Evolutionary conservation across 2,329 filamentous ascomycete genomes (phyloP).

Genomic region (Aspergillus flavus): DNA sequence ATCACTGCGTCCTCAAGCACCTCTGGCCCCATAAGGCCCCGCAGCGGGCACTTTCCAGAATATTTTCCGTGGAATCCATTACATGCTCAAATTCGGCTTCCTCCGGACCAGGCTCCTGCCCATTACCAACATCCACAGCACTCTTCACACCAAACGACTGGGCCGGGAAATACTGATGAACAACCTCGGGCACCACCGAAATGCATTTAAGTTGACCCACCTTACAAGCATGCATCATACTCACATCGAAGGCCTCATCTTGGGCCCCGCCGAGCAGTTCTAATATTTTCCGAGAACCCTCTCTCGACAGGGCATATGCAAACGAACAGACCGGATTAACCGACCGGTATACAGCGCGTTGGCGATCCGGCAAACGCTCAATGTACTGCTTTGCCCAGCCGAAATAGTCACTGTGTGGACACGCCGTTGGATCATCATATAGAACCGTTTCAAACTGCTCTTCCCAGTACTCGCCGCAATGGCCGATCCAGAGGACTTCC

Average conservation of each 20-base stretch:
- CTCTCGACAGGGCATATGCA: slow-evolving; percentile 42
- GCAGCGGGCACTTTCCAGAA: slow-evolving; percentile 39
- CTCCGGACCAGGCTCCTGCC: slow-evolving; percentile 19
- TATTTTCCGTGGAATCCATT: slow-evolving; percentile 39
- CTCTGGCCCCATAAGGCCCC: slow-evolving; percentile 31
- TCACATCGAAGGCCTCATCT: slow-evolving; percentile 41
- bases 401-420: slow-evolving; percentile 21
- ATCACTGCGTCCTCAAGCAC: slow-evolving; percentile 18
- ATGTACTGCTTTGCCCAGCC: slow-evolving; percentile 18
- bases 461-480: slow-evolving; percentile 32
- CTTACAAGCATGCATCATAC: slow-evolving; percentile 36
- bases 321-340: slow-evolving; percentile 36
- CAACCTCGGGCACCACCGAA: slow-evolving; percentile 40
- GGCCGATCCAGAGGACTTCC: slow-evolving; percentile 46
- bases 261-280: slow-evolving; percentile 27
- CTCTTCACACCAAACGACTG: slow-evolving; percentile 28
- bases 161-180: slow-evolving; percentile 39
- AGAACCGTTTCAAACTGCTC: slow-evolving; percentile 20
- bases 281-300: slow-evolving; percentile 42
- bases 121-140: slow-evolving; percentile 24
- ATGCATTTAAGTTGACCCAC: slow-evolving; percentile 34
- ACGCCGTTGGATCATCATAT: slow-evolving; percentile 27
- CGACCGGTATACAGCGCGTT: slow-evolving; percentile 32
- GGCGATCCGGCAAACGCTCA: slow-evolving; percentile 13
- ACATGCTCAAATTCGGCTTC: slow-evolving; percentile 26